These are phyloP conservation scores for Penicillium waksmanii DNA, from an alignment of 495 filamentous ascomycete species.

Conservation along the genomic window DNA sequence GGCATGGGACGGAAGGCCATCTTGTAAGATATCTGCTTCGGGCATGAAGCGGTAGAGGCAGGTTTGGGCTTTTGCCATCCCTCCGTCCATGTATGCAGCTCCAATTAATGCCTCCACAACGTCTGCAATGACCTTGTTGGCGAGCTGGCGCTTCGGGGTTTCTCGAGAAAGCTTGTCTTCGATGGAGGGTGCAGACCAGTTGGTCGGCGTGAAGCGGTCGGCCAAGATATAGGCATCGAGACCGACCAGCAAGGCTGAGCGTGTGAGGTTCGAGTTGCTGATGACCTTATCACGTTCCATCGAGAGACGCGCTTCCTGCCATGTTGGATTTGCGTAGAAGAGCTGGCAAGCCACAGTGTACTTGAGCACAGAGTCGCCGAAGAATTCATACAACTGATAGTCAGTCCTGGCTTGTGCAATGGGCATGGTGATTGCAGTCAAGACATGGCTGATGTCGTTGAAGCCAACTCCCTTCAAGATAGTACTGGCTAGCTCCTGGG, in stretches of 20 bases:
- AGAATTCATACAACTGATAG: slow-evolving; percentile 88
- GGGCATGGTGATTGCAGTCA: slow-evolving; percentile 75
- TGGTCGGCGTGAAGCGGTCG: slow-evolving; percentile 64
- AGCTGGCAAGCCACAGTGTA: slow-evolving; percentile 68
- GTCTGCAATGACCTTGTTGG: slow-evolving; percentile 85
- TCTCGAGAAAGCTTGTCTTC: slow-evolving; percentile 38
- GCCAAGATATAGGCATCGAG: slow-evolving; percentile 77
- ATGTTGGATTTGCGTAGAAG: slow-evolving; percentile 65
- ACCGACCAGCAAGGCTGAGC: slow-evolving; percentile 62
- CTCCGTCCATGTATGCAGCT: slow-evolving; percentile 73
- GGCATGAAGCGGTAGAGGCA: slow-evolving; percentile 71
- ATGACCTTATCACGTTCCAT: slow-evolving; percentile 69
- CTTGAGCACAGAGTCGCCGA: slow-evolving; percentile 89
- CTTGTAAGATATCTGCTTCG: slow-evolving; percentile 45
- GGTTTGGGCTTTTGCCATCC: slow-evolving; percentile 57
- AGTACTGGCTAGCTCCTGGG: slow-evolving; percentile 61
- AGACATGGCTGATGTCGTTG: slow-evolving; percentile 57
- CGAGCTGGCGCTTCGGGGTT: slow-evolving; percentile 48
- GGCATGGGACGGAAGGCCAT: not conserved
- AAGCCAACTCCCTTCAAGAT: slow-evolving; percentile 62
- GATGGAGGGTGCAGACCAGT: slow-evolving; percentile 72
- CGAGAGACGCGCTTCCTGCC: slow-evolving; percentile 81
- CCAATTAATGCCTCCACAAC: slow-evolving; percentile 88
- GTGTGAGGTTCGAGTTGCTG: slow-evolving; percentile 69
- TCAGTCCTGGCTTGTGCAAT: slow-evolving; percentile 62